Percentiles rank a stretch among this genome's conserved stretches.
phyloP scores from a whole-genome alignment of 2,329 filamentous ascomycete species.

The Phialophora macrospora region DNA sequence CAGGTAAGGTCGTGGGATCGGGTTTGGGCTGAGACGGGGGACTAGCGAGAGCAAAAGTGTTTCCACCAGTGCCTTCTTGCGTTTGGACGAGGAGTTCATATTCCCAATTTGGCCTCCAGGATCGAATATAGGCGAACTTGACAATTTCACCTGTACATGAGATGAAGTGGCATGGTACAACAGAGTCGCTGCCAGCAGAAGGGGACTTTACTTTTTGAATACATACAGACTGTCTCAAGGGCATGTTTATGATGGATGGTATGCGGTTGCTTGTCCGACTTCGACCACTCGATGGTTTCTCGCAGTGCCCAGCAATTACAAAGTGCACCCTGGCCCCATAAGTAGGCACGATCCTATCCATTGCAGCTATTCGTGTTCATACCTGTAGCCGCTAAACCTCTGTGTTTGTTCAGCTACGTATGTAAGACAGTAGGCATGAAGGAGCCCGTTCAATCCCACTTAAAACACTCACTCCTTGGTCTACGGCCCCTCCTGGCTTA shows the following conservation, averaged over 20 bases:
- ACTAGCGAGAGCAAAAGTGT: constrained; percentile 24
- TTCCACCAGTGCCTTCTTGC: constrained; percentile 5
- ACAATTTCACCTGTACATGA: constrained; percentile 10
- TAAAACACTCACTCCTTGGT: neutral
- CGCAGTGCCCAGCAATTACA: neutral
- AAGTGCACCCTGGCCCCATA: neutral
- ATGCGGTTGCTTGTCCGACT: neutral
- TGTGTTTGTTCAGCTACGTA: neutral
- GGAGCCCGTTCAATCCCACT: neutral
- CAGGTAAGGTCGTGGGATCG: constrained; percentile 9
- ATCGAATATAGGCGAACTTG: constrained; percentile 9
- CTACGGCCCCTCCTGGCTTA: neutral
- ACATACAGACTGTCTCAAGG: constrained; percentile 4
- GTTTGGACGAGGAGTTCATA: constrained; percentile 8
- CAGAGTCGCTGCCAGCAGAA: constrained; percentile 3
- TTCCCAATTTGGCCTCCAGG: neutral
- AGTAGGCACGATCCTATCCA: too few relatives aligned
- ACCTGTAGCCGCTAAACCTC: neutral
- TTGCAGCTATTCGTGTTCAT: too few relatives aligned
- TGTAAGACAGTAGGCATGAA: neutral
- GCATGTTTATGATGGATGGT: neutral
- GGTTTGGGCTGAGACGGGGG: constrained; percentile 12
- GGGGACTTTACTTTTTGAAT: constrained; percentile 1
- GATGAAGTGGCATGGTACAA: constrained; percentile 7
- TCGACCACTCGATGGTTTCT: neutral